These are phyloP conservation scores for Penicillium paneum DNA, from an alignment of 2,329 filamentous ascomycete species.

Conservation along the genomic window DNA sequence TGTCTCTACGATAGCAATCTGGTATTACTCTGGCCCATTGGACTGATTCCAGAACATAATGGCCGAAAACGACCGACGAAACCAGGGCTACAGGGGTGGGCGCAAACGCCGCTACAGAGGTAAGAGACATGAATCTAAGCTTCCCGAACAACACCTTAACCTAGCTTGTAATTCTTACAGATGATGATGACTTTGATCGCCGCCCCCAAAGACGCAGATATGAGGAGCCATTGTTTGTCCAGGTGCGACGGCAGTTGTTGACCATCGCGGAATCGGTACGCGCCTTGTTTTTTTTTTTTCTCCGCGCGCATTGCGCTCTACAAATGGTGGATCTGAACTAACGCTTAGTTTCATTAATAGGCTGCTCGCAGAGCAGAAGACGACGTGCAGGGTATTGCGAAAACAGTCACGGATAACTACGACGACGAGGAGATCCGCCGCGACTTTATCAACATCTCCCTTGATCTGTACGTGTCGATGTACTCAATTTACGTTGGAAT, in stretches of 20 bases:
- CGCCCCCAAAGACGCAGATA: slow-evolving; percentile 70
- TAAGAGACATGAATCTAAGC: slow-evolving; percentile 35
- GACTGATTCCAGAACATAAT: slow-evolving; percentile 24
- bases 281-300: background rate
- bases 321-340: background rate
- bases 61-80: slow-evolving; percentile 57
- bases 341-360: slow-evolving; percentile 23
- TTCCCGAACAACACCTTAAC: slow-evolving; percentile 27
- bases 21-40: slow-evolving; percentile 6
- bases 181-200: slow-evolving; percentile 74
- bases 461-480: slow-evolving; percentile 61
- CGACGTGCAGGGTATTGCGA: slow-evolving; percentile 71
- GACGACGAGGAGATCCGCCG: slow-evolving; percentile 77
- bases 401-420: slow-evolving; percentile 74
- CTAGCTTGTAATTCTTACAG: slow-evolving; percentile 37
- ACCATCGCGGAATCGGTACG: slow-evolving; percentile 71
- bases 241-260: slow-evolving; percentile 74
- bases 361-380: slow-evolving; percentile 74
- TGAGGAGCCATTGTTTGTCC: slow-evolving; percentile 68
- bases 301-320: background rate
- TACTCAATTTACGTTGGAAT: background rate
- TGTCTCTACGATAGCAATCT: background rate
- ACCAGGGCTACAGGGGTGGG: slow-evolving; percentile 50
- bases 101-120: slow-evolving; percentile 80
- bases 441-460: slow-evolving; percentile 68